These are phyloP conservation scores for Moniliella sp. DNA, from an alignment of 1,284 basidiomycete genomes.

Conservation along the genomic window DNA sequence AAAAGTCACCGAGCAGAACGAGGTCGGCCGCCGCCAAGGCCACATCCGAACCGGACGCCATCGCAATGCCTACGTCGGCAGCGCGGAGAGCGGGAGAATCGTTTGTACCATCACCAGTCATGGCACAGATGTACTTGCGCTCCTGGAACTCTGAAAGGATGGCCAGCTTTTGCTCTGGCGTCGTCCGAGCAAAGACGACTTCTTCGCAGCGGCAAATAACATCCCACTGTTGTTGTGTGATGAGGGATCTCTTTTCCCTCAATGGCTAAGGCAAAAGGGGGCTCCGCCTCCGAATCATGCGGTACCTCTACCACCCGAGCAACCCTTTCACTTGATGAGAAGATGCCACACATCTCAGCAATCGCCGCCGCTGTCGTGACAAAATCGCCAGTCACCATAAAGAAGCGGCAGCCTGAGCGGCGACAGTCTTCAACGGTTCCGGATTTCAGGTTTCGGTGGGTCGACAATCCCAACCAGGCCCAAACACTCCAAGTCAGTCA, in stretches of 20 bases:
- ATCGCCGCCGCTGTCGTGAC: slow-evolving; percentile 43
- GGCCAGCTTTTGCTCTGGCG: slow-evolving; percentile 47
- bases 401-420: slow-evolving; percentile 45
- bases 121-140: slow-evolving; percentile 41
- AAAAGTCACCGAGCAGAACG: slow-evolving; percentile 18
- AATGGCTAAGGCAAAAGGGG: background rate
- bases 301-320: too few relatives aligned
- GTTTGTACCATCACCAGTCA: slow-evolving; percentile 50
- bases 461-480: slow-evolving; percentile 48
- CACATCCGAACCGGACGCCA: slow-evolving; percentile 37
- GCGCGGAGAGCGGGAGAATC: slow-evolving; percentile 42
- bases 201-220: slow-evolving; percentile 43
- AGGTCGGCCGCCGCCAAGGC: slow-evolving; percentile 29
- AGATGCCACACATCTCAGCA: slow-evolving; percentile 44
- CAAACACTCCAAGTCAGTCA: slow-evolving; percentile 40
- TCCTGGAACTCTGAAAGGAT: slow-evolving; percentile 47
- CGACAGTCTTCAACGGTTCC: slow-evolving; percentile 41
- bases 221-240: slow-evolving; percentile 39
- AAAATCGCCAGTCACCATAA: slow-evolving; percentile 51
- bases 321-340: too few relatives aligned
- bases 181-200: slow-evolving; percentile 52
- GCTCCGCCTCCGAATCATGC: background rate
- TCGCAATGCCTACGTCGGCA: slow-evolving; percentile 39
- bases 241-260: slow-evolving; percentile 4
- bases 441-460: slow-evolving; percentile 45